These are phyloP conservation scores for Lachancea sp. DNA, from an alignment of 805 yeast genomes.

Conservation along the genomic window DNA sequence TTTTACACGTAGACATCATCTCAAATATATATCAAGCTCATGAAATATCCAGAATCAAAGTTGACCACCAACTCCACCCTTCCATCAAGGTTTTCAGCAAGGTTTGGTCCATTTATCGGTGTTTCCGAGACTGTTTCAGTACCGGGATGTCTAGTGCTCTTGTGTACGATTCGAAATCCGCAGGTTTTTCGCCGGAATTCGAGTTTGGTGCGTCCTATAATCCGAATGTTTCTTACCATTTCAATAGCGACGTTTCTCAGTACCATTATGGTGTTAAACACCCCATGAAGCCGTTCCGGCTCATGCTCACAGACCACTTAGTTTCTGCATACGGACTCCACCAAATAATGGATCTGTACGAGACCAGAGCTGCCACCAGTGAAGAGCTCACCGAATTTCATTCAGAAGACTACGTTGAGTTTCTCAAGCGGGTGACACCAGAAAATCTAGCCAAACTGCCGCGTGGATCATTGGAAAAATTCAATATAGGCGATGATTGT, in stretches of 20 bases:
- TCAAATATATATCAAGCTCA: no score
- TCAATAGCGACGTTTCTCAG: constrained; percentile 69
- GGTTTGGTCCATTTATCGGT: no score
- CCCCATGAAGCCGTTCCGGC: constrained; percentile 98
- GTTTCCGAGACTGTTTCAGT: neutral
- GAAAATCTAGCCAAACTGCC: constrained; percentile 83
- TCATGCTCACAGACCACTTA: constrained; percentile 96
- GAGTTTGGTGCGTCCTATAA: constrained; percentile 39
- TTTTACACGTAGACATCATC: no score
- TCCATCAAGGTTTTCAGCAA: no score
- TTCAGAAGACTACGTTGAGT: constrained; percentile 95
- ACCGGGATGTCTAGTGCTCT: constrained; percentile 28
- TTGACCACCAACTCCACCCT: no score
- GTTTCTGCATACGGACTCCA: constrained; percentile 96
- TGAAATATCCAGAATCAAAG: no score
- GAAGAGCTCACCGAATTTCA: constrained; percentile 98
- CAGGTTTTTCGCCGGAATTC: constrained; percentile 40
- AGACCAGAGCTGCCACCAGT: constrained; percentile 96
- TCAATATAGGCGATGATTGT: constrained; percentile 94
- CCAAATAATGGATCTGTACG: constrained; percentile 93
- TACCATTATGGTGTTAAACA: constrained; percentile 90
- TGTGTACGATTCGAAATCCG: constrained; percentile 37
- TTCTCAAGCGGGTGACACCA: constrained; percentile 82
- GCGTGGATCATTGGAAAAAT: constrained; percentile 77
- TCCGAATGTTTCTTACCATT: constrained; percentile 79